phyloP scores from a whole-genome alignment of 257 asterid species.

The Scutellaria minor region DNA sequence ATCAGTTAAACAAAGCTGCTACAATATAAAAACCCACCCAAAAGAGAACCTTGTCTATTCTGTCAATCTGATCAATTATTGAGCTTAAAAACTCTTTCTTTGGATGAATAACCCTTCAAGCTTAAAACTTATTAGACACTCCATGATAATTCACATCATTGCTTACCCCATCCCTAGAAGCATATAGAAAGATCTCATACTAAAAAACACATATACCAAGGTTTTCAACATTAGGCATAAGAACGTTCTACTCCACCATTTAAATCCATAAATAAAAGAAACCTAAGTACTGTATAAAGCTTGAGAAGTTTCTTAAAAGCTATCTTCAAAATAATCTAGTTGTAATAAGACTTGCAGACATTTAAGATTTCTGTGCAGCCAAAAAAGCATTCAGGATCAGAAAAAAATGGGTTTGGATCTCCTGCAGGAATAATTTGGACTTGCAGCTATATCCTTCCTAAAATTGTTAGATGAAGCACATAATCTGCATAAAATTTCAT shows the following conservation, averaged over 20 bases:
- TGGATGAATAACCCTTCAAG: neutral
- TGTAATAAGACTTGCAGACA: neutral
- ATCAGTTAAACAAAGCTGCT: neutral
- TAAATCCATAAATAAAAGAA: no score
- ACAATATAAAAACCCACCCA: neutral
- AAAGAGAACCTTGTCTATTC: neutral
- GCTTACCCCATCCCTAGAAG: neutral
- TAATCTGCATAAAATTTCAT: neutral
- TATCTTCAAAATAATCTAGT: neutral
- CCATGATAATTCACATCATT: neutral
- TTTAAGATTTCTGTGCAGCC: neutral
- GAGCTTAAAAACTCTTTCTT: neutral
- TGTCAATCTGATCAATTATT: neutral
- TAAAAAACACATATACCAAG: neutral
- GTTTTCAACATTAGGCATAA: neutral
- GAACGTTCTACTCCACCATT: neutral
- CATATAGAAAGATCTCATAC: neutral
- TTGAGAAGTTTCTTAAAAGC: neutral
- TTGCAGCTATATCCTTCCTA: neutral
- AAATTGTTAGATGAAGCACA: neutral
- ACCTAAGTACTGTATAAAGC: neutral
- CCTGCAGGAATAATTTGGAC: neutral
- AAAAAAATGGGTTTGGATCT: no score
- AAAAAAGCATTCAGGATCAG: neutral
- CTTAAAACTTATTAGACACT: neutral